phyloP scores from a whole-genome alignment of 1,284 basidiomycete genomes.

The Ceratobasidium sp. region DNA sequence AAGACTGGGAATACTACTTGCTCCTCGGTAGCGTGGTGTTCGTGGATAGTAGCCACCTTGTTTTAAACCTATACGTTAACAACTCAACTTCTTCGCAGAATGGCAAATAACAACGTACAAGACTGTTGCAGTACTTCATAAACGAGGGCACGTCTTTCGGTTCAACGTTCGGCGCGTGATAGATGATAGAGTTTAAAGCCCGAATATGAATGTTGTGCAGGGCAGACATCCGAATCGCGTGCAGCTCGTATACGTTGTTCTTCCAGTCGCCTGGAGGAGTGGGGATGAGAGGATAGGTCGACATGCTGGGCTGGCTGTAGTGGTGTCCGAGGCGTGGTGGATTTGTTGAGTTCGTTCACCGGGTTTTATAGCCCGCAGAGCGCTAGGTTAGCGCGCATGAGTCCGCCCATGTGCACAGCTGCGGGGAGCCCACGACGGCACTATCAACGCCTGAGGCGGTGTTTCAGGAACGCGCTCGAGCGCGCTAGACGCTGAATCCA shows the following conservation, averaged over 20 bases:
- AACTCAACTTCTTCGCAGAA: background rate
- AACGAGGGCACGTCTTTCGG: constrained; percentile 19
- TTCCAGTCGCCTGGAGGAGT: constrained; percentile 25
- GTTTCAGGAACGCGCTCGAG: background rate
- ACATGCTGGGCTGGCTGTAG: background rate
- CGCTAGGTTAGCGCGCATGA: background rate
- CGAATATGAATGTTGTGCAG: constrained; percentile 38
- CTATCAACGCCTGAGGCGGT: background rate
- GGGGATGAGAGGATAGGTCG: constrained; percentile 2
- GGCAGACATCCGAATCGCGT: constrained; percentile 36
- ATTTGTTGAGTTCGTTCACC: background rate
- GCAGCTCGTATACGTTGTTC: constrained; percentile 12
- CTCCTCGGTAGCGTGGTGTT: constrained; percentile 33
- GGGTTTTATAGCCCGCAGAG: background rate
- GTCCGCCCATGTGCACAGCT: no score
- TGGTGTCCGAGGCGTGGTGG: background rate
- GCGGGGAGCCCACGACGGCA: background rate
- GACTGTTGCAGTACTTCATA: constrained; percentile 23
- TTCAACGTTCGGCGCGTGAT: constrained; percentile 25
- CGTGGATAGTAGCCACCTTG: constrained; percentile 8
- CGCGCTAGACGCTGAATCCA: background rate
- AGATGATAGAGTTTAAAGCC: constrained; percentile 38
- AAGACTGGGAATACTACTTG: constrained; percentile 27
- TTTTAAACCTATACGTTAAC: background rate
- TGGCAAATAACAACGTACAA: background rate